These are phyloP conservation scores for Scutellaria barbata DNA, from an alignment of 257 asterid species.

Conservation along the genomic window DNA sequence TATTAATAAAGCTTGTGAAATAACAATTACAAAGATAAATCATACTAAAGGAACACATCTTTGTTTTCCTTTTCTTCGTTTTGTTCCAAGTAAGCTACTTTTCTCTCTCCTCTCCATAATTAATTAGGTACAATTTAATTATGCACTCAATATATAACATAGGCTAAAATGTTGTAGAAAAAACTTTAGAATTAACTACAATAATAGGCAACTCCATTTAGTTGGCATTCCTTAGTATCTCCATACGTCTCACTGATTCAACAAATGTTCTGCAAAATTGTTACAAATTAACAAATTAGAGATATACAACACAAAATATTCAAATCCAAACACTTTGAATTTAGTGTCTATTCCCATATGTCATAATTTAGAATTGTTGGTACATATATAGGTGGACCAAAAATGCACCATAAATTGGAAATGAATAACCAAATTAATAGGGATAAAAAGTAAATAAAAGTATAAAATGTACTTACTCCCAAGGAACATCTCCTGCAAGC, in stretches of 20 bases:
- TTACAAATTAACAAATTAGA: not conserved
- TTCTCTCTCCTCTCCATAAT: not conserved
- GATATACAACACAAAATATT: no score
- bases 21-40: not conserved
- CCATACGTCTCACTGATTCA: conserved; percentile 57
- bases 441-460: not conserved
- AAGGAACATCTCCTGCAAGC: conserved; percentile 67
- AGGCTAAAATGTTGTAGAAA: not conserved
- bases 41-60: not conserved
- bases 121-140: not conserved
- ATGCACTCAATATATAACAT: not conserved
- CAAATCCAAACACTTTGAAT: not conserved
- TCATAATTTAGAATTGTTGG: no score
- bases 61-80: not conserved
- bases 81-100: not conserved
- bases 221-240: conserved; percentile 46
- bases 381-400: no score
- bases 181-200: not conserved
- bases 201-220: not conserved
- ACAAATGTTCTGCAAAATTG: conserved; percentile 52
- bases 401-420: no score
- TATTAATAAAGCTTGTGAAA: no score
- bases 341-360: no score
- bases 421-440: not conserved
- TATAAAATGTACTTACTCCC: conserved; percentile 57